These are phyloP conservation scores for Fereydounia khargensis DNA, from an alignment of 1,284 basidiomycete species.

Conservation along the genomic window DNA sequence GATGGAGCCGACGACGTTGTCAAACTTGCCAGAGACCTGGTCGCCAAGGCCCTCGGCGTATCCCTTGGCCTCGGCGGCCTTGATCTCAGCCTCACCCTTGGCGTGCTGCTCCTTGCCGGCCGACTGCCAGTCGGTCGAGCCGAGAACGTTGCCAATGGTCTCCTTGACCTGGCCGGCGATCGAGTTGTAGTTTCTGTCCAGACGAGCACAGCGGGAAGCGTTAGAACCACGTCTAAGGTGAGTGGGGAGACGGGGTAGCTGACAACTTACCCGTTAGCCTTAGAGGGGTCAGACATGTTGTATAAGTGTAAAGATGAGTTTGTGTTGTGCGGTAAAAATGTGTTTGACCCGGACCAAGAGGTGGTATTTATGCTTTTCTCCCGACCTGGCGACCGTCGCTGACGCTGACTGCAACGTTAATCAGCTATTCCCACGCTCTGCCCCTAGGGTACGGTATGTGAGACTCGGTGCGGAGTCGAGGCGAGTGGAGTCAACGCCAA, in stretches of 20 bases:
- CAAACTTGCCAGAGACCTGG: slow-evolving; percentile 47
- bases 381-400: background rate
- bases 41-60: slow-evolving; percentile 48
- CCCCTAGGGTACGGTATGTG: too few species aligned
- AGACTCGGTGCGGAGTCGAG: too few species aligned
- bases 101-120: slow-evolving; percentile 48
- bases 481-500: too few species aligned
- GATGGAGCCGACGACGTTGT: slow-evolving; percentile 39
- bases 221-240: background rate
- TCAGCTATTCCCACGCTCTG: slow-evolving; percentile 7
- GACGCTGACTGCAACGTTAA: slow-evolving; percentile 1
- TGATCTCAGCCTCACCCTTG: slow-evolving; percentile 43
- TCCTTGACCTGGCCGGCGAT: slow-evolving; percentile 38
- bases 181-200: slow-evolving; percentile 33
- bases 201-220: background rate
- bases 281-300: slow-evolving; percentile 43
- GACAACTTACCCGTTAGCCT: slow-evolving; percentile 29
- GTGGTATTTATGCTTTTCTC: slow-evolving; percentile 15
- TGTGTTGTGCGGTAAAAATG: slow-evolving; percentile 4
- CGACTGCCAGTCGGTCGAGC: slow-evolving; percentile 36
- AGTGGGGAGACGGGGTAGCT: background rate
- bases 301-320: slow-evolving; percentile 3
- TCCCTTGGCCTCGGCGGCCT: slow-evolving; percentile 43
- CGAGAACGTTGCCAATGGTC: slow-evolving; percentile 39
- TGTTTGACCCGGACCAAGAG: slow-evolving; percentile 1